These are phyloP conservation scores for Oryza meyeriana DNA, from an alignment of 176 grass and related monocot genomes.

Conservation along the genomic window DNA sequence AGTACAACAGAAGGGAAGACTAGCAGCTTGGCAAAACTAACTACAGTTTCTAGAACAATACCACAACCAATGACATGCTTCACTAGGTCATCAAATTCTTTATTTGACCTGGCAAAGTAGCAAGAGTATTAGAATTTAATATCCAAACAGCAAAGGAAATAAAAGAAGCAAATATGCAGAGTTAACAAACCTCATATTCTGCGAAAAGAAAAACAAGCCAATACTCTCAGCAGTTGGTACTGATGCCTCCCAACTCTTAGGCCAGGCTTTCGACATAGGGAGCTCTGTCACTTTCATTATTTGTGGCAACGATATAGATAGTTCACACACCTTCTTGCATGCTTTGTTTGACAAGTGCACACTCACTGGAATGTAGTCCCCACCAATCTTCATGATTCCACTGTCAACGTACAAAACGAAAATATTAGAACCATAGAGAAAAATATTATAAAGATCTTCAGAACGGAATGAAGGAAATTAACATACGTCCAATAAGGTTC, in stretches of 20 bases:
- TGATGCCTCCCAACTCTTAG: constrained; percentile 42
- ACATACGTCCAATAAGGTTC: constrained; percentile 46
- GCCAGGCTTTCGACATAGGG: constrained; percentile 51
- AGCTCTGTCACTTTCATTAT: constrained; percentile 40
- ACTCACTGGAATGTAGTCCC: constrained; percentile 48
- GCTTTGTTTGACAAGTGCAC: constrained; percentile 59
- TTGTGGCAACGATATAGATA: constrained; percentile 45
- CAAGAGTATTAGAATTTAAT: constrained; percentile 16
- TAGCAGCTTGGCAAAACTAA: constrained; percentile 42
- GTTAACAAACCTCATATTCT: constrained; percentile 45
- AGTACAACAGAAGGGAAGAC: constrained; percentile 54
- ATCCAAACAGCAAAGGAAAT: constrained; percentile 17
- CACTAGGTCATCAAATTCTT: constrained; percentile 47
- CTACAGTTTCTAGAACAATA: constrained; percentile 45
- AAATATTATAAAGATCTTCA: background rate
- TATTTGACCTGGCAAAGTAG: constrained; percentile 42
- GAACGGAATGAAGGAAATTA: constrained; percentile 10
- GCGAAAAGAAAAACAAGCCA: constrained; percentile 72
- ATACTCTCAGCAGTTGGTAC: constrained; percentile 47
- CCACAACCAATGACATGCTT: constrained; percentile 36
- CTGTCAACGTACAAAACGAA: constrained; percentile 37
- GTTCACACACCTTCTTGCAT: constrained; percentile 47
- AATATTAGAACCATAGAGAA: constrained; percentile 16
- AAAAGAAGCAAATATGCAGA: constrained; percentile 7
- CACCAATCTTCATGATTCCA: constrained; percentile 60